Conservation (phyloP, 768 basidiomycete genomes). For the Macrolepiota fuliginosa region DNA sequence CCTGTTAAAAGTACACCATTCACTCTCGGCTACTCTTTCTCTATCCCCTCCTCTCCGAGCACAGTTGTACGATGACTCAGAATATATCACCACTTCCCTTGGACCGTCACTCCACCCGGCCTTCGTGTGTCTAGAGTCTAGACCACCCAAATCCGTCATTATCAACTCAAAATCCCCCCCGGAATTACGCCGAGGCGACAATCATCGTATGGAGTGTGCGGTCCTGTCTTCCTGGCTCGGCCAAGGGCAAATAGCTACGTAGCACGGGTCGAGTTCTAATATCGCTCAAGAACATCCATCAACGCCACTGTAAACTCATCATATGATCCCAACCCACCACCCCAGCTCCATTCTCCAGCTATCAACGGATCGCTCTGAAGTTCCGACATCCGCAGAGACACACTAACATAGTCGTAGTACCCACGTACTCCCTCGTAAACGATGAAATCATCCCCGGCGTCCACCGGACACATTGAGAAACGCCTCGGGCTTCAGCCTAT, state of each 20-base stretch:
- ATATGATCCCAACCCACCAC: background rate
- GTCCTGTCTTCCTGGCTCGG: background rate
- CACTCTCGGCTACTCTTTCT: background rate
- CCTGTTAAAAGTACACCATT: background rate
- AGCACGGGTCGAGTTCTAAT: background rate
- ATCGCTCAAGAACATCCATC: background rate
- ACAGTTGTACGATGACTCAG: background rate
- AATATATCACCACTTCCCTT: background rate
- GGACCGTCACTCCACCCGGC: background rate
- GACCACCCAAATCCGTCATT: background rate
- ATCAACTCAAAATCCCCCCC: background rate
- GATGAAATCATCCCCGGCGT: background rate
- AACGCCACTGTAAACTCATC: background rate
- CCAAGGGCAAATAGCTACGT: background rate
- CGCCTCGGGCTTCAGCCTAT: background rate
- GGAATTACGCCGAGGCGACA: background rate
- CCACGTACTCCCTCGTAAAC: too few species aligned
- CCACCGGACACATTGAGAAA: slow-evolving; percentile 2
- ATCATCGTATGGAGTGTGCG: background rate
- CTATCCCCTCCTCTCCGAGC: background rate
- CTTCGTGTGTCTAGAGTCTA: background rate
- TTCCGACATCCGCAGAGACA: background rate
- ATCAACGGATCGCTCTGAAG: background rate
- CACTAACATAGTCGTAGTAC: background rate
- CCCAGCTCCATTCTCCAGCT: background rate